phyloP scores from a whole-genome alignment of 768 basidiomycete genomes.

The Lactarius psammicola region DNA sequence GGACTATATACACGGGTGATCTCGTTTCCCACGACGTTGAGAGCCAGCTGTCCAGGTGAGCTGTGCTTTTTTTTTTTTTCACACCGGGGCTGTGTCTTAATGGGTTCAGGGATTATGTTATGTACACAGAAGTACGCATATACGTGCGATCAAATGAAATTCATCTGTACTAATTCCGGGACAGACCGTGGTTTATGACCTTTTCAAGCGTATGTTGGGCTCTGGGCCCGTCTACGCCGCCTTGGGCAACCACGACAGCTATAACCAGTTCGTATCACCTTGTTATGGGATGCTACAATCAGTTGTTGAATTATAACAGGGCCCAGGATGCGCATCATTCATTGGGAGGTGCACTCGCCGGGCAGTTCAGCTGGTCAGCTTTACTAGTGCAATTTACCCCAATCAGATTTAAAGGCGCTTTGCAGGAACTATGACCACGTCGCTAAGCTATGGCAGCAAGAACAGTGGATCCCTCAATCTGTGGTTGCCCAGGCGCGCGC shows the following conservation, averaged over 20 bases:
- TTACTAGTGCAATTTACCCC: neutral
- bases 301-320: slow-evolving; percentile 34
- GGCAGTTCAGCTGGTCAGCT: slow-evolving; percentile 64
- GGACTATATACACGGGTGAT: slow-evolving; percentile 71
- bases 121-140: slow-evolving; percentile 58
- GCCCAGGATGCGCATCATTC: slow-evolving; percentile 62
- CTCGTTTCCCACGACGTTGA: slow-evolving; percentile 69
- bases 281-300: neutral
- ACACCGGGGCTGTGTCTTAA: neutral
- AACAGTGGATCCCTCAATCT: slow-evolving; percentile 63
- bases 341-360: slow-evolving; percentile 51
- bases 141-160: neutral
- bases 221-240: slow-evolving; percentile 73
- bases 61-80: slow-evolving; percentile 6
- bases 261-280: slow-evolving; percentile 50
- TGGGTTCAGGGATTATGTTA: slow-evolving; percentile 49
- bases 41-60: slow-evolving; percentile 59
- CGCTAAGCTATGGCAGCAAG: slow-evolving; percentile 65
- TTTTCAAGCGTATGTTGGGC: slow-evolving; percentile 60
- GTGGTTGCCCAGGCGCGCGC: slow-evolving; percentile 56
- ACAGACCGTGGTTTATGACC: slow-evolving; percentile 62
- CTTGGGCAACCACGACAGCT: slow-evolving; percentile 76
- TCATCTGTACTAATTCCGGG: slow-evolving; percentile 9
- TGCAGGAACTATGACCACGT: slow-evolving; percentile 76
- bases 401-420: neutral